A percentile compares a stretch with the other conserved stretches of the same genome.
Conservation (phyloP, 495 filamentous ascomycete species). For the Penicillium odoratum region DNA sequence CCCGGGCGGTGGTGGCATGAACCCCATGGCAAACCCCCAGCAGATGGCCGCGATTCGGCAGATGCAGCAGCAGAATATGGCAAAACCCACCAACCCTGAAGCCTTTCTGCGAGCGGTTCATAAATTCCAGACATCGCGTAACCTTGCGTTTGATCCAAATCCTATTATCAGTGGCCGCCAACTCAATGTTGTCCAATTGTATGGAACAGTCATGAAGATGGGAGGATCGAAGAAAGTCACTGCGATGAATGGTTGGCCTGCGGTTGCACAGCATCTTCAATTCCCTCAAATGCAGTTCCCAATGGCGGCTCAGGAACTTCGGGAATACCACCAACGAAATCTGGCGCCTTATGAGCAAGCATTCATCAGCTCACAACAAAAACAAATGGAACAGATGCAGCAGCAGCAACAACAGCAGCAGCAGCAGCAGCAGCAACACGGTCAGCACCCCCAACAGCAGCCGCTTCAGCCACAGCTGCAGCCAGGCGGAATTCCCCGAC, state of each 20-base stretch:
- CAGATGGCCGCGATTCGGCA: conserved; percentile 51
- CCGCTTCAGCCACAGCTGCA: conserved; percentile 30
- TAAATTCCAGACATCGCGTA: conserved; percentile 68
- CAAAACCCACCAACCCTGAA: conserved; percentile 57
- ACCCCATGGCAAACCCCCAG: conserved; percentile 46
- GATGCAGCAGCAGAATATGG: conserved; percentile 70
- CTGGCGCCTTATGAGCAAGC: conserved; percentile 71
- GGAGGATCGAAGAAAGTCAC: conserved; percentile 77
- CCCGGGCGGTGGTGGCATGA: conserved; percentile 41
- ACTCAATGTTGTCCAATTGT: conserved; percentile 73
- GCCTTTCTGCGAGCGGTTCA: conserved; percentile 74
- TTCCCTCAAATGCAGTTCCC: conserved; percentile 66
- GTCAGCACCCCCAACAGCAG: background rate
- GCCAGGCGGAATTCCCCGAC: conserved; percentile 30
- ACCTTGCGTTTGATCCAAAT: conserved; percentile 66
- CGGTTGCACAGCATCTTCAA: conserved; percentile 65
- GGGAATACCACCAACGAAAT: conserved; percentile 70
- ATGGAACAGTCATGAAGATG: conserved; percentile 69
- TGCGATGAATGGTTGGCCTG: conserved; percentile 66
- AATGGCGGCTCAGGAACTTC: conserved; percentile 65
- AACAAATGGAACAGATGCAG: conserved; percentile 54
- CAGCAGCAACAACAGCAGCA: conserved; percentile 40
- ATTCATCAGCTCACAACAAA: conserved; percentile 61
- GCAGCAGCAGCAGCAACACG: background rate
- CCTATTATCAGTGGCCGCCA: conserved; percentile 69